Evolutionary conservation across 2,329 filamentous ascomycete species (phyloP), one percentile per base, ranked within the genome.

Genomic region (Monosporascus sp.): DNA sequence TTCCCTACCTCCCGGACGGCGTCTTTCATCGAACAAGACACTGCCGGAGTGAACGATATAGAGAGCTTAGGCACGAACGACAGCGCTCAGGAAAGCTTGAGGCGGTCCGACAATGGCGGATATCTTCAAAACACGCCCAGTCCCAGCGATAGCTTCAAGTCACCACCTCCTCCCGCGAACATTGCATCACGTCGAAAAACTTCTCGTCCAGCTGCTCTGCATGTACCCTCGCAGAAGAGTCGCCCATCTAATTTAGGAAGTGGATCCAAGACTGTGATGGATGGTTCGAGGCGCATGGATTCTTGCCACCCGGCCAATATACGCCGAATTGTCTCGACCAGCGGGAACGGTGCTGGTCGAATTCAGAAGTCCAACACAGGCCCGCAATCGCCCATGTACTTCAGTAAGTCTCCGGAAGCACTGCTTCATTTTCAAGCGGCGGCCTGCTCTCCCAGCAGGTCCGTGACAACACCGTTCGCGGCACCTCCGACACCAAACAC

Each of bases 151-250:
- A 65, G 73, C 27, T 70, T 80, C 61, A 77, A 73, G 59, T 80
- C 79, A 1, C 74, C 78, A 0, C 74, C 78, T 11, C 73, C 74
- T 9, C 73, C 75, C 0, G 71, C 78, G 52, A 80, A 82, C 59
- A 78, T 83, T 55, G 80, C 79, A 17, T 75, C 74, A 19, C 74
- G 81, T 46, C 74, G 81, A 50, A 78, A 77, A 56, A 73, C 72
- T 52, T 76, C 79, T 50, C 74, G 73, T 3, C 75, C 76, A 1
- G 72, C 79, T 27, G 73, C 76, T 31, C 69, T 82, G n/a, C 72
- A 75, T 27, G 71, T 78, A 41, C 68, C 68, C 9, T 72, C 75
- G 8, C 66, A 77, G 20, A 74, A 77, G 50, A 75, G 70, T 57
- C 74, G 70, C 41, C 73, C 77, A 0, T 72, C 68, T 52, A 66